Evolutionary conservation across 1,284 basidiomycete species (phyloP), one percentile per base, ranked within the genome.

Genomic region (Malassezia dermatis): DNA sequence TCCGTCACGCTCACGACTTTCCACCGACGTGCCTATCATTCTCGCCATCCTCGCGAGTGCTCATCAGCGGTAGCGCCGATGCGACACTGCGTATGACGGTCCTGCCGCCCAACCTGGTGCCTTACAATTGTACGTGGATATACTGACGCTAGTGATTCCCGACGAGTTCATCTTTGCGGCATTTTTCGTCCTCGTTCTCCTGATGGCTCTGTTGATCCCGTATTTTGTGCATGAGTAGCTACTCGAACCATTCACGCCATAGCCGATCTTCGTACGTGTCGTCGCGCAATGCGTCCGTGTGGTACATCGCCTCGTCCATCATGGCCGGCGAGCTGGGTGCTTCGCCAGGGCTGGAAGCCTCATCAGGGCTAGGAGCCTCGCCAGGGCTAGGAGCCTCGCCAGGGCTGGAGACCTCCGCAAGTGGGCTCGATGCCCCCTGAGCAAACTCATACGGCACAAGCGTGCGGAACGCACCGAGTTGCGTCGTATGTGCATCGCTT

Each of bases 1-100:
- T 98, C 58, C 79, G 95, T 45, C 87, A 89, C 74, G 87, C 91
- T 0, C 94, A 98, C 75, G 88, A 90, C 61, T 93, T 98, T 75
- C 89, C 94, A 2, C 83, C 89, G 65, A 95, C 93, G 0, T 82
- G 86, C 37, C 79, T 96, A 13, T 82, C 86, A n/a, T 83, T 93
- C 64, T 85, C 89, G 4, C 82, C 85, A 0, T 79, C 81, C 19
- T 84, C 84, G 59, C 81, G 83, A 23, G 77, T 86, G 5, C 78
- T 98, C 48, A 94, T 90, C 75, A 93, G 89, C 21, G 89, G 87
- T 7, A 94, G 89, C 0, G 78, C 95, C 50, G 93, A 98, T 75
- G 86, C 88, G 4, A 89, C 89, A 2, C 88, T 98, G 70, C 84
- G 88, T 34, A 80, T 94, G 28, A 95, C 90, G 90, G 82, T 82